Conservation (phyloP, 371 early-diverging fungal genomes). For the Dichotomocladium elegans region DNA sequence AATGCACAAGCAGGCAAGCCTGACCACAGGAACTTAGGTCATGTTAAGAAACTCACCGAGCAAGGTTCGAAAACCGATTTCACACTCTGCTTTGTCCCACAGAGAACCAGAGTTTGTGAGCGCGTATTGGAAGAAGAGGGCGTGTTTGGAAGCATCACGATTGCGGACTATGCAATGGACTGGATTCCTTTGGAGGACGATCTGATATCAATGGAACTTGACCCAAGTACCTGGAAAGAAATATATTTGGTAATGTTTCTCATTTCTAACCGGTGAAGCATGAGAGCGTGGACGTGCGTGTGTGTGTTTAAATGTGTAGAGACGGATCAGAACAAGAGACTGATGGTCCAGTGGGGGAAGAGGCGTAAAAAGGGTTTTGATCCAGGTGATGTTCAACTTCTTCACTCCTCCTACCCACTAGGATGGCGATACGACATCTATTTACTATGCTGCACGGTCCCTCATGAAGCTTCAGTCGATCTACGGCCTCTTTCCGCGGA, state of each 20-base stretch:
- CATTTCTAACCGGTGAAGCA: not conserved
- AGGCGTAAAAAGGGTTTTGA: not conserved
- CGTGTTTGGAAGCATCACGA: conserved; percentile 80
- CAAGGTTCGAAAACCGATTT: conserved; percentile 37
- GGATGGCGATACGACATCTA: conserved; percentile 81
- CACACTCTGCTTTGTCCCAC: conserved; percentile 86
- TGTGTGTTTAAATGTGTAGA: too few relatives aligned
- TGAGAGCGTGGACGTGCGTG: too few relatives aligned
- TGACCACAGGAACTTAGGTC: conserved; percentile 32
- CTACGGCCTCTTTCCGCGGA: conserved; percentile 84
- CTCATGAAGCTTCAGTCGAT: conserved; percentile 84
- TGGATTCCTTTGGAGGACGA: conserved; percentile 89
- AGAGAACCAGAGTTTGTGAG: conserved; percentile 84
- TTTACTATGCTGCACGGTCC: conserved; percentile 78
- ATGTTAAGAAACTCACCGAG: conserved; percentile 35
- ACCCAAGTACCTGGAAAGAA: conserved; percentile 70
- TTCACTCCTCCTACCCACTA: too few relatives aligned
- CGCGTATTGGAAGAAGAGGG: conserved; percentile 87
- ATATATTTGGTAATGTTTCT: conserved; percentile 62
- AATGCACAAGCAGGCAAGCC: not conserved
- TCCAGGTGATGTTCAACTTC: too few relatives aligned
- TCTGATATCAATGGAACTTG: conserved; percentile 85
- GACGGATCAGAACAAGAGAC: too few relatives aligned
- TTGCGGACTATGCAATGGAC: conserved; percentile 88
- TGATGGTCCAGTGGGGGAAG: too few relatives aligned